phyloP scores from a whole-genome alignment of 2,329 filamentous ascomycete genomes.

The Lizonia empirigonia region DNA sequence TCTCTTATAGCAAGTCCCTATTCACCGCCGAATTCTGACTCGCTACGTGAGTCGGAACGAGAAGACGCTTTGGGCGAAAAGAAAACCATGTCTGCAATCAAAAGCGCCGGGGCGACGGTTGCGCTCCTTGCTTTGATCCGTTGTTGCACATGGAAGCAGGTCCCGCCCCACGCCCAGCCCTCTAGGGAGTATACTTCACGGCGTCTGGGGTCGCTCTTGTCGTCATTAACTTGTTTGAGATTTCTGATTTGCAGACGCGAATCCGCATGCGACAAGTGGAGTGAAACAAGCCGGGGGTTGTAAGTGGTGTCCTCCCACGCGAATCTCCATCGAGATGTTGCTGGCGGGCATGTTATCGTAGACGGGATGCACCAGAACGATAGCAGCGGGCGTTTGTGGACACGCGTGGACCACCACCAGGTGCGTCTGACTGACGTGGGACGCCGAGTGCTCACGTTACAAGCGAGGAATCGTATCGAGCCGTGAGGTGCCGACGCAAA shows the following conservation, averaged over 20 bases:
- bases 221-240: slow-evolving; percentile 18
- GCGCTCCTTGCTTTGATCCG: slow-evolving; percentile 40
- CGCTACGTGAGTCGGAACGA: slow-evolving; percentile 24
- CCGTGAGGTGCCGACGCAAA: slow-evolving; percentile 10
- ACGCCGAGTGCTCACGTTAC: slow-evolving; percentile 16
- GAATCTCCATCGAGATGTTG: slow-evolving; percentile 14
- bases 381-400: slow-evolving; percentile 11
- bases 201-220: slow-evolving; percentile 29
- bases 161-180: slow-evolving; percentile 40
- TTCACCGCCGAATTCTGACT: slow-evolving; percentile 39
- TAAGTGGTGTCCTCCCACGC: slow-evolving; percentile 18
- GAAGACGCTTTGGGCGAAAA: slow-evolving; percentile 37
- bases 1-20: slow-evolving; percentile 32
- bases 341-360: slow-evolving; percentile 14
- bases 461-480: slow-evolving; percentile 19
- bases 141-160: slow-evolving; percentile 37
- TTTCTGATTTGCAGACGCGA: slow-evolving; percentile 13
- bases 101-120: slow-evolving; percentile 30
- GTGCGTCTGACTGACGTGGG: slow-evolving; percentile 15
- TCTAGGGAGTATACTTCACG: slow-evolving; percentile 21
- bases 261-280: slow-evolving; percentile 18
- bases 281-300: slow-evolving; percentile 8
- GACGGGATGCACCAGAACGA: slow-evolving; percentile 24
- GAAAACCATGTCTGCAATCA: slow-evolving; percentile 26
- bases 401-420: slow-evolving; percentile 11